phyloP scores from a whole-genome alignment of 139 green algal species.

The Picochlorum sp. region DNA sequence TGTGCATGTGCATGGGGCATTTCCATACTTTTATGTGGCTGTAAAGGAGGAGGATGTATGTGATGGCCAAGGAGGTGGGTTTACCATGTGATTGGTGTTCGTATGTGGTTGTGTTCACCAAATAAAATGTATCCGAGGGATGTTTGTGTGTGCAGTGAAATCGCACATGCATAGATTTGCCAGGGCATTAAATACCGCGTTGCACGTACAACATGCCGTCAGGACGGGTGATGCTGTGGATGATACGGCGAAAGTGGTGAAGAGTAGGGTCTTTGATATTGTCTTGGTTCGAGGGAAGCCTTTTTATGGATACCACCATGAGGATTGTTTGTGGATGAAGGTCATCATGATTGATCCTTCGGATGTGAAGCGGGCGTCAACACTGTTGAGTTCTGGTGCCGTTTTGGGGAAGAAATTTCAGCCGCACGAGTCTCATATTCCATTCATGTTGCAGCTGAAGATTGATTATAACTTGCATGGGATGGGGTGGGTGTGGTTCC shows the following conservation, averaged over 20 bases:
- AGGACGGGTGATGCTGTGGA: not conserved
- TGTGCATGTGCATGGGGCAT: constrained; percentile 85
- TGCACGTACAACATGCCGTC: not conserved
- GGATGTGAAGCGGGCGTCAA: constrained; percentile 51
- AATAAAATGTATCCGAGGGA: not conserved
- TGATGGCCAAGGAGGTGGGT: constrained; percentile 15
- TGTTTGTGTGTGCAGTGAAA: constrained; percentile 21
- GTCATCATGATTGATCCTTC: constrained; percentile 71
- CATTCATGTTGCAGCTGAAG: constrained; percentile 92
- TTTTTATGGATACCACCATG: constrained; percentile 84
- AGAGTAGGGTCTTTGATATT: constrained; percentile 45
- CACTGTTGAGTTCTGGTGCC: constrained; percentile 58
- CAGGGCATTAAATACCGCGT: constrained; percentile 19
- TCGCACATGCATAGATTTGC: constrained; percentile 38
- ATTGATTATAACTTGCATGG: constrained; percentile 88
- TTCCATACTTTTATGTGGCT: constrained; percentile 90
- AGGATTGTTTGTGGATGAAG: constrained; percentile 80
- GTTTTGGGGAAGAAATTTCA: constrained; percentile 68
- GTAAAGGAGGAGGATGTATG: constrained; percentile 62
- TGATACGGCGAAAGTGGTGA: not conserved
- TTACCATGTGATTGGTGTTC: constrained; percentile 7
- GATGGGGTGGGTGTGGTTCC: constrained; percentile 68
- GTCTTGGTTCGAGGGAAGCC: constrained; percentile 62
- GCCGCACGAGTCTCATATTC: constrained; percentile 85
- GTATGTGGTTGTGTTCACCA: constrained; percentile 1